Conservation (phyloP, 1,284 basidiomycete species). For the Boletellus deceptivus region DNA sequence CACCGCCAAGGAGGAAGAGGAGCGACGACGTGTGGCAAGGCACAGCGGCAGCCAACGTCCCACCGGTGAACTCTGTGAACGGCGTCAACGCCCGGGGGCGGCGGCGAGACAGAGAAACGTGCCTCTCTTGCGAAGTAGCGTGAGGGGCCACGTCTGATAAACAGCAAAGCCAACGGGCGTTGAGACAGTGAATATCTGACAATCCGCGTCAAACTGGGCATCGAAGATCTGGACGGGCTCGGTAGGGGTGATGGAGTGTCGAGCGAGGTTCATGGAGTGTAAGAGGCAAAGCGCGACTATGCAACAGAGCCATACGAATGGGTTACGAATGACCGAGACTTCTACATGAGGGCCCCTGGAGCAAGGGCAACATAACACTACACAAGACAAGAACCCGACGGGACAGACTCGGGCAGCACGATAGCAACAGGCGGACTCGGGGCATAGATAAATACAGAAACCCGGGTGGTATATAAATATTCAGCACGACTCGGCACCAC, state of each 20-base stretch:
- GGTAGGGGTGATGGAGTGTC: slow-evolving; percentile 82
- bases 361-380: slow-evolving; percentile 12
- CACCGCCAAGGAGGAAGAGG: slow-evolving; percentile 88
- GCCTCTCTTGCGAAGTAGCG: slow-evolving; percentile 80
- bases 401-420: slow-evolving; percentile 11
- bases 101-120: slow-evolving; percentile 22
- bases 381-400: slow-evolving; percentile 19
- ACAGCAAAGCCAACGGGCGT: slow-evolving; percentile 86
- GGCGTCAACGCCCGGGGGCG: slow-evolving; percentile 4
- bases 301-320: slow-evolving; percentile 18
- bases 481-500: slow-evolving; percentile 4
- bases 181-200: slow-evolving; percentile 78
- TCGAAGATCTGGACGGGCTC: slow-evolving; percentile 75
- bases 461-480: slow-evolving; percentile 24
- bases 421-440: slow-evolving; percentile 9
- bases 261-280: slow-evolving; percentile 79
- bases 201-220: slow-evolving; percentile 75
- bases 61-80: slow-evolving; percentile 65
- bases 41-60: slow-evolving; percentile 75
- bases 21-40: slow-evolving; percentile 84
- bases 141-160: slow-evolving; percentile 78
- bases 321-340: slow-evolving; percentile 13
- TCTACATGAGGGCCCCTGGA: slow-evolving; percentile 12
- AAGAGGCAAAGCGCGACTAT: slow-evolving; percentile 9
- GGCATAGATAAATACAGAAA: slow-evolving; percentile 27